phyloP scores from a whole-genome alignment of 345 rosid species.

The Erodium maritimum region DNA sequence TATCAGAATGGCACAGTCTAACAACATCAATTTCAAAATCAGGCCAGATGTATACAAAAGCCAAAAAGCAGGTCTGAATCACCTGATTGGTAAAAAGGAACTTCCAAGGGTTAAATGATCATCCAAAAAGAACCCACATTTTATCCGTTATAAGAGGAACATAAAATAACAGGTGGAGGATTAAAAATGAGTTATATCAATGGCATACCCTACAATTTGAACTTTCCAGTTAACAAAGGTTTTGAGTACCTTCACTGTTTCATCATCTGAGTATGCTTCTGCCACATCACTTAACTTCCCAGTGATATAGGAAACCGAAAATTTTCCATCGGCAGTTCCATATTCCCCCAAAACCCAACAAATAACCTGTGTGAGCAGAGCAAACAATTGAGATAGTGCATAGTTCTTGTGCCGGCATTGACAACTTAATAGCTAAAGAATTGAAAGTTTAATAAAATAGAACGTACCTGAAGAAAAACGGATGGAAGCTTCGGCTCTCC shows the following conservation, averaged over 20 bases:
- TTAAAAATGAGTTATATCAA: constrained; percentile 1
- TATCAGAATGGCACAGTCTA: too few relatives aligned
- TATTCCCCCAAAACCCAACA: constrained; percentile 98
- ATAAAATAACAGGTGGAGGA: not conserved
- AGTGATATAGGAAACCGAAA: constrained; percentile 66
- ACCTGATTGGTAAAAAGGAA: too few relatives aligned
- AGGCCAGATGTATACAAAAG: too few relatives aligned
- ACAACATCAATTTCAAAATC: too few relatives aligned
- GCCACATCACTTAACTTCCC: constrained; percentile 95
- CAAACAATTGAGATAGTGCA: constrained; percentile 14
- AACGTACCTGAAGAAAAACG: constrained; percentile 71
- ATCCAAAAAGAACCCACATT: not conserved
- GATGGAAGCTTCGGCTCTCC: constrained; percentile 98
- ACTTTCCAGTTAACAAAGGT: not conserved
- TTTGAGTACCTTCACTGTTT: constrained; percentile 71
- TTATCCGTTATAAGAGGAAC: not conserved
- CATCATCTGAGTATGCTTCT: constrained; percentile 90
- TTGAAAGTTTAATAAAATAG: constrained; percentile 8
- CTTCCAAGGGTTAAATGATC: too few relatives aligned
- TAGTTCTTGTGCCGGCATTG: not conserved
- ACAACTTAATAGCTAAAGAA: constrained; percentile 1
- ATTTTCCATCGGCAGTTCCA: constrained; percentile 78
- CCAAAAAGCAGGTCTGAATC: too few relatives aligned
- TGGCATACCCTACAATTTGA: not conserved
- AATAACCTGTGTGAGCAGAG: constrained; percentile 48